Base-by-base conservation (phyloP, 2,329 filamentous ascomycete species). In the Aspergillus neoniger region DNA sequence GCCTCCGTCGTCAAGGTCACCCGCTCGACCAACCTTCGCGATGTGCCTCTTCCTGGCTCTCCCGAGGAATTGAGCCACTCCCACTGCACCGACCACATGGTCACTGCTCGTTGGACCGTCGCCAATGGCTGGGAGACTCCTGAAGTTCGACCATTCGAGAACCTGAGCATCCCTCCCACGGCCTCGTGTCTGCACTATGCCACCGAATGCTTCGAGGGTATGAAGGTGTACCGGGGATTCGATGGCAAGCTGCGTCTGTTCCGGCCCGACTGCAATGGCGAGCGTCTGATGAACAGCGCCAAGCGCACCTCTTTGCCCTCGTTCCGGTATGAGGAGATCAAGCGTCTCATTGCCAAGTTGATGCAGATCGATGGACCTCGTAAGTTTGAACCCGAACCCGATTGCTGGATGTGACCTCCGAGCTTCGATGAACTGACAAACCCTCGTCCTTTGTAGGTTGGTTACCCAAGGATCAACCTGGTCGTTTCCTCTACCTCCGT, bases 201-300 rank as follows among this genome's bases (percentile, higher is more conserved):
- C 10, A 96, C 91, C 51, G 90, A 94, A 77, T 96, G 92, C 77
- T 96, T 96, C 79, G 92, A 96, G 79, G 92, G 92, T 12, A 83
- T 88, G 80, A 96, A 96, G 78, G 86, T 86, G 49, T 86, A 86
- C 74, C 88, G 86, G 72, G 79, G 87, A 74, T 77, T 84, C 66
- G 90, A 94, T 74, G 88, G 88, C 69, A 85, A 84, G 69, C 83
- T 93, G 58, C 88, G 91, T 61, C 80, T 93, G 58, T 94, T 94
- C 84, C 87, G 91, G n/a, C 88, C 90, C 0, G 81, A 88, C 67
- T 83, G 86, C 72, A 94, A 94, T 77, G 86, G 86, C 70, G 81
- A 82, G 65, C 87, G 91, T 67, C 87, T 87, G 76, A 76, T 82
- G 55, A 79, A 76, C 58, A 82, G 79, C 30, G 78, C 82, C 1